Base-by-base conservation (phyloP, 2,329 filamentous ascomycete species). In the Colletotrichum aenigma region DNA sequence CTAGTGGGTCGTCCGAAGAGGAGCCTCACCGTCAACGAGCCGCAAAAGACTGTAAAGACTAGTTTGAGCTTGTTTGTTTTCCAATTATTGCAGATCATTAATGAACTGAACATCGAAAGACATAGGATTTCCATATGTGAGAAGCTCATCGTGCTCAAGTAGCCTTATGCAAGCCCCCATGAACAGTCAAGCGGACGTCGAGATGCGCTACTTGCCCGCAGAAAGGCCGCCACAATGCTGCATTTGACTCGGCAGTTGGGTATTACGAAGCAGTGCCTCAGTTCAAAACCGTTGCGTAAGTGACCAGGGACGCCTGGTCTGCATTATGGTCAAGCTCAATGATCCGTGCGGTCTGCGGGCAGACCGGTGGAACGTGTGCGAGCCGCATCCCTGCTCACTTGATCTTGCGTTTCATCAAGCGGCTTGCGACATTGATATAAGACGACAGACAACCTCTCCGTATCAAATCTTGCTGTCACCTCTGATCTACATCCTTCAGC, bases 351-450 rank as follows among this genome's bases (percentile, higher is more conserved):
- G 43, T 66, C n/a, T 66, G 64, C 62, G 36, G 62, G 21, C 32
- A 58, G n/a, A 24, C 28, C 62, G 16, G 52, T 66, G 70, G 64
- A 15, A 72, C 36, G 15, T 32, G 70, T 68, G 43, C 64, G 62
- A 72, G 62, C 26, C 24, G n/a, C 6, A 72, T 72, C 70, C 70
- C 62, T 68, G 70, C 64, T 30, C 13, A 67, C 70, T 67, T 10
- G 28, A 60, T 43, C 9, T 10, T 34, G 32, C 18, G 62, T 72
- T 72, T 72, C 70, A 56, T 36, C 21, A 61, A n/a, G 52, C 32
- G 52, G 15, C 64, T 43, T 34, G n/a, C 48, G 24, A 30, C 18
- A 16, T 16, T 32, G 7, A 26, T 68, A 72, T 67, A 72, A 72
- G 62, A 72, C 18, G 52, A 68, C 64, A 34, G 34, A 21, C 60